phyloP scores from a whole-genome alignment of 2,329 filamentous ascomycete genomes.

The Fusarium lyarnte region DNA sequence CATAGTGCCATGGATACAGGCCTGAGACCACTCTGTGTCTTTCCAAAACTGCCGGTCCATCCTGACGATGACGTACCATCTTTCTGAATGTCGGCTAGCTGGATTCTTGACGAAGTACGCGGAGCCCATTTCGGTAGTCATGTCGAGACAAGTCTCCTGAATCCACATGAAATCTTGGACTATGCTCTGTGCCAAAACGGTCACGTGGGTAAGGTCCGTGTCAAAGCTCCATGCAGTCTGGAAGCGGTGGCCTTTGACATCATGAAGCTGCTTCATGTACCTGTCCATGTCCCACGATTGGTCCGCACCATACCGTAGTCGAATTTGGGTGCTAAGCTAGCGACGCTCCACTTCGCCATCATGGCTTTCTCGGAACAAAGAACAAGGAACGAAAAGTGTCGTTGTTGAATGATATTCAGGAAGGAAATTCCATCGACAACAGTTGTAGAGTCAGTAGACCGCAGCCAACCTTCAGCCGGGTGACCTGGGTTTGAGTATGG shows the following conservation, averaged over 20 bases:
- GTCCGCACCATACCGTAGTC: neutral
- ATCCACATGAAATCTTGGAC: neutral
- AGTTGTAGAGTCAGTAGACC: neutral
- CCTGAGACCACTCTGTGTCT: rapidly evolving
- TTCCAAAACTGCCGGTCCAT: neutral
- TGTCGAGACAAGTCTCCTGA: rapidly evolving
- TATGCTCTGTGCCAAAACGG: neutral
- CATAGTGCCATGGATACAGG: neutral
- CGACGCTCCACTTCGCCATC: rapidly evolving
- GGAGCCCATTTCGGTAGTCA: neutral
- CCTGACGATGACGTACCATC: neutral
- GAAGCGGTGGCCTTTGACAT: neutral
- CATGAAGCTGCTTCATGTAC: neutral
- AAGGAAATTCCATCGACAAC: neutral
- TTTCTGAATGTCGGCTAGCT: rapidly evolving
- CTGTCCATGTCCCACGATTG: neutral
- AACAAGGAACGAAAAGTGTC: neutral
- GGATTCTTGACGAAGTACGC: neutral
- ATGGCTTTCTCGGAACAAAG: rapidly evolving
- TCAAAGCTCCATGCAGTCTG: neutral
- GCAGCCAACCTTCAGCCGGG: neutral
- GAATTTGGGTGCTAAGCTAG: neutral
- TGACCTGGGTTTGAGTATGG: neutral
- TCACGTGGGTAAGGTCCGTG: rapidly evolving
- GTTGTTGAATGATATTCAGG: neutral